Base-by-base conservation (phyloP, 1,284 basidiomycete species). In the Ustilago sp. region DNA sequence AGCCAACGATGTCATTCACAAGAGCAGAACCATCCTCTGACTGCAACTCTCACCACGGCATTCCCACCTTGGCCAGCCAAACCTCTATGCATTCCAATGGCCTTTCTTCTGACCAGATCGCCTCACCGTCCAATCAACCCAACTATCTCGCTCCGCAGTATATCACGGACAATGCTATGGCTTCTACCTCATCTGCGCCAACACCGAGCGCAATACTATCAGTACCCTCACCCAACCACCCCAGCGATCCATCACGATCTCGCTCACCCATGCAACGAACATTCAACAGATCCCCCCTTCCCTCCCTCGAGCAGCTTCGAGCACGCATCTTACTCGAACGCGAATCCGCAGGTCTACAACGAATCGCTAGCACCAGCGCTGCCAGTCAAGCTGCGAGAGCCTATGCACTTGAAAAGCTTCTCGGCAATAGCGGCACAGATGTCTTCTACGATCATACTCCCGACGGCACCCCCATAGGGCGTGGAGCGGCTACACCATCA, bases 391-490 rank as follows among this genome's bases (percentile, higher is more conserved):
- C 81, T 11, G 83, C 83, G 0, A 77, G 83, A 31, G 81, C 81
- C 17, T 85, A 85, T 61, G 83, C 83, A 4, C 68, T 85, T 62
- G 80, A 85, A 41, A 85, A 85, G 60, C 76, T 85, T 3, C 68
- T 85, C 17, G 83, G 83, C 58, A 74, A 76, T 31, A 79, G 76
- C 41, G 68, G 76, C 38, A 66, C 71, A 45, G 76, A 78, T 17
- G 68, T 74, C 36, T 68, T 74, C 32, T 78, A 65, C 58, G 76
- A 74, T n/a, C 65, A 72, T n/a, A 74, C 76, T 23, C 63, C 67
- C 17, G 70, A 77, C 7, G 75, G 71, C 58, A 74, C 59, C 28
- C 55, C 47, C 2, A 73, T 74, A 45, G 75, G 61, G n/a, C 55
- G 68, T 31, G 70, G 71, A 17, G 71, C 71, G 28, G 65, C 64